Conservation (phyloP, 2,329 filamentous ascomycete species). For the Alternaria postmessia region DNA sequence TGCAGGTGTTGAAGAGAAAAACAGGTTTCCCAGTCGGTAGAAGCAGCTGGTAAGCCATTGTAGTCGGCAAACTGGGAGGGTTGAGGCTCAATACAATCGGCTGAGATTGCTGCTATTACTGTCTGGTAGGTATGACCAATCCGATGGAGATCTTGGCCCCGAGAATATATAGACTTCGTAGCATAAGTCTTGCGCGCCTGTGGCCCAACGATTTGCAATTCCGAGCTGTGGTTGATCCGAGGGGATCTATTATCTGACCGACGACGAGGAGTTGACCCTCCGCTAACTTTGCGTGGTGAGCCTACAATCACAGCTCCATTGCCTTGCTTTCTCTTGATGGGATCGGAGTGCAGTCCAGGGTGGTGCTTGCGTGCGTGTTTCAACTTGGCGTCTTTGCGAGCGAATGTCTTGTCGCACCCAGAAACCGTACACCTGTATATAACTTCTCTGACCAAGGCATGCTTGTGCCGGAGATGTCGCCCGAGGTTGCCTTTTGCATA, state of each 20-base stretch:
- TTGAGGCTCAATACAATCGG: background rate
- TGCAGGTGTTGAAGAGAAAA: background rate
- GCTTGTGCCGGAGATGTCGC: slow-evolving; percentile 19
- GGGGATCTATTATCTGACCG: background rate
- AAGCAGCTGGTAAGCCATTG: background rate
- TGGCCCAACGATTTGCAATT: background rate
- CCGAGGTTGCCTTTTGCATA: slow-evolving; percentile 19
- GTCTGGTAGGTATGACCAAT: background rate
- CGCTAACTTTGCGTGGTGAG: background rate
- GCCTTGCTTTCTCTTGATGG: slow-evolving; percentile 3
- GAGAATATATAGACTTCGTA: background rate
- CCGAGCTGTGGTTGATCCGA: background rate
- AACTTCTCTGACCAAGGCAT: background rate
- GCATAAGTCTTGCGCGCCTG: background rate
- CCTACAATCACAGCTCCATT: background rate
- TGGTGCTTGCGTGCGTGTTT: slow-evolving; percentile 22
- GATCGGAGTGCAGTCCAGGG: slow-evolving; percentile 7
- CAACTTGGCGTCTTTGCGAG: slow-evolving; percentile 18
- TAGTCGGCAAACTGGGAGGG: background rate
- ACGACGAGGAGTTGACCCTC: background rate
- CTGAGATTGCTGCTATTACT: background rate
- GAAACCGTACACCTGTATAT: slow-evolving; percentile 8
- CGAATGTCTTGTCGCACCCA: slow-evolving; percentile 13
- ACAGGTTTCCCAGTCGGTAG: background rate
- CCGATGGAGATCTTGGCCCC: background rate